Evolutionary conservation across 2,329 filamentous ascomycete species (phyloP).

Genomic region (Capronia americana): DNA sequence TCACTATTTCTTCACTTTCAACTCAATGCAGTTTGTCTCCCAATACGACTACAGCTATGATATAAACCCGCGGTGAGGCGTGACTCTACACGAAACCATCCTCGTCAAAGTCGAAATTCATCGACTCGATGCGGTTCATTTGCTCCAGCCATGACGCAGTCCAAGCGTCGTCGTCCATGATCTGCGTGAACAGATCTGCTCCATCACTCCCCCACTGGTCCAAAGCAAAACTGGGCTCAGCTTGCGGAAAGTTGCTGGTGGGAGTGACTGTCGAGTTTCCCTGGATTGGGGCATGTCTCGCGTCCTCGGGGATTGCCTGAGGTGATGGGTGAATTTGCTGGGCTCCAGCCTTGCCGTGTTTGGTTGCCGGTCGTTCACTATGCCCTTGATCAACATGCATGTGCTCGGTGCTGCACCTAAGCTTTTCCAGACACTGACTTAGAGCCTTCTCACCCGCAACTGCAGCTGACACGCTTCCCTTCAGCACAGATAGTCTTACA

Average conservation of each 20-base stretch:
- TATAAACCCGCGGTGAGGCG: background rate
- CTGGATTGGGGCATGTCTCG: background rate
- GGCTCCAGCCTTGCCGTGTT: background rate
- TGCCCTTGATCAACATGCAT: background rate
- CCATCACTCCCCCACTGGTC: background rate
- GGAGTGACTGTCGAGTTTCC: background rate
- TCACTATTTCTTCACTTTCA: background rate
- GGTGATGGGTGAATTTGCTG: too few relatives aligned
- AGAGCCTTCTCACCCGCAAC: background rate
- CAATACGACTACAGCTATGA: background rate
- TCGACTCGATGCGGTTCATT: background rate
- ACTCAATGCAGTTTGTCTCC: background rate
- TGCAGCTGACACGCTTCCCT: background rate
- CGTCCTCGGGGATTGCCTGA: too few relatives aligned
- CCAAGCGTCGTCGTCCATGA: constrained; percentile 6
- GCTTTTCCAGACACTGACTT: background rate
- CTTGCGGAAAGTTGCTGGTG: background rate
- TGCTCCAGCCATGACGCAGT: background rate
- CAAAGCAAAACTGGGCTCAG: background rate
- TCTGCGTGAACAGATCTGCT: background rate
- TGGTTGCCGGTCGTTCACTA: background rate
- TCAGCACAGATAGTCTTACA: background rate
- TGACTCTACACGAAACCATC: background rate
- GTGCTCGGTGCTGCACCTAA: background rate
- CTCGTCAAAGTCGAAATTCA: background rate